Evolutionary conservation across 1,284 basidiomycete genomes (phyloP).

Genomic region (Malassezia sp.): DNA sequence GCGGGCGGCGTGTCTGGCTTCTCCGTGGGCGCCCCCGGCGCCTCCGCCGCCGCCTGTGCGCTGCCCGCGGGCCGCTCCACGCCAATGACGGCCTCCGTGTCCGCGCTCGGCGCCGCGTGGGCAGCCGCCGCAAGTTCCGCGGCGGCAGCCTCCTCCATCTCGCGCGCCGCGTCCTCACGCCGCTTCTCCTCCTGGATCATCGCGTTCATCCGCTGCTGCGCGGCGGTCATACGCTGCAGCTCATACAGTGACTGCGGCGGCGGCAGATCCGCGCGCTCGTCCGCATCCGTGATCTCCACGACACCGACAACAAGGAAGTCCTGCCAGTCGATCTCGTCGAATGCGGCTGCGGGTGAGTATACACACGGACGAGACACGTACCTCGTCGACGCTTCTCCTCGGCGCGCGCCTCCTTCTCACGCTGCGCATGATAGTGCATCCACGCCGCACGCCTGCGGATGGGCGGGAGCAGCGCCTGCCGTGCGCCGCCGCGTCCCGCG

Average conservation of each 20-base stretch:
- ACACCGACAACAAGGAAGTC: constrained; percentile 98
- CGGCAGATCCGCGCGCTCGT: constrained; percentile 69
- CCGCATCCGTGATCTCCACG: constrained; percentile 89
- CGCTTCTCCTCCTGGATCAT: constrained; percentile 94
- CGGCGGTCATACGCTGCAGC: constrained; percentile 87
- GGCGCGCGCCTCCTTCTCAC: constrained; percentile 72
- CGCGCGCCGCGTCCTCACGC: constrained; percentile 49
- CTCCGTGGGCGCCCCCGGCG: not conserved
- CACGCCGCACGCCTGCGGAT: constrained; percentile 70
- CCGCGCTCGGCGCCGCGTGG: not conserved
- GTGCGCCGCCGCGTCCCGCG: constrained; percentile 25
- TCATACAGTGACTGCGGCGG: constrained; percentile 88
- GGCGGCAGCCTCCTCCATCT: constrained; percentile 63
- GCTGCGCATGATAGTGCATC: constrained; percentile 70
- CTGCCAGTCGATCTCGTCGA: constrained; percentile 97
- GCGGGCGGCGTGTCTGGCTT: not conserved
- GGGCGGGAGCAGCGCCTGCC: constrained; percentile 67
- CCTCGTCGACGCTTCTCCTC: constrained; percentile 58
- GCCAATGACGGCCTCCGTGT: constrained; percentile 55
- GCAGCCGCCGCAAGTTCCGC: too few species aligned
- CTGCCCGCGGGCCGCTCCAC: constrained; percentile 48
- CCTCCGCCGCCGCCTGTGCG: not conserved
- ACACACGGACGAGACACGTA: too few species aligned
- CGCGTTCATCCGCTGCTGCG: constrained; percentile 93
- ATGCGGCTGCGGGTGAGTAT: too few species aligned